Base-by-base conservation (phyloP, 192 early-diverging fungal species). In the Backusella psychrophila region DNA sequence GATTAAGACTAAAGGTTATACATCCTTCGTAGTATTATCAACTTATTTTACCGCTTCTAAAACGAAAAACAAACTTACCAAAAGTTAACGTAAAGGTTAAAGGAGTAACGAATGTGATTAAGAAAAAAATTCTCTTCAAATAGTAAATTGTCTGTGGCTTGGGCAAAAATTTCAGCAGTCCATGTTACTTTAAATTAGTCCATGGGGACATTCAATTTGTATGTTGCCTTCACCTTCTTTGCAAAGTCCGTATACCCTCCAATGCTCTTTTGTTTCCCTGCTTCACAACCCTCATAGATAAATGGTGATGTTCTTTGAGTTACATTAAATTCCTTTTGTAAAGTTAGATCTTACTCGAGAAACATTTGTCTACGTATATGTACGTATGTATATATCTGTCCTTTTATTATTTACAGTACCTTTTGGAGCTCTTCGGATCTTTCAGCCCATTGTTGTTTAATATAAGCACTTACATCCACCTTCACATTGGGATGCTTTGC, bases 251-350 rank as follows among this genome's bases (percentile, higher is more conserved):
- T 76, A 59, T 83, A 86, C 17, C 85, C 85, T 14, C 85, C 85
- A 38, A 86, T 65, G 41, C 82, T 78, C 75, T 73, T 78, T 39
- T 77, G 75, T 8, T 80, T 49, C 12, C 66, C 38, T 36, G 59
- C 33, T 9, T 69, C 75, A 78, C 85, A 86, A 4, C 85, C 85
- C 71, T 86, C 82, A 70, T 86, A 86, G 68, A 86, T 83, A 52
- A 86, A 86, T 26, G 85, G 85, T 0, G 85, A 86, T 21, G 85
- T 81, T 42, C 70, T 72, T 68, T 86, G 85, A 21, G 56, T 44
- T 36, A 78, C 65, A 34, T 75, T 63, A 23, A 76, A 73, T 19
- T 77, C 46, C 68, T 76, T 34, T 65, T 59, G 23, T 39, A 33
- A 41, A 42, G 41, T 63, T 63, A 63, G 56, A 29, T 4, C 1